phyloP scores from a whole-genome alignment of 1,284 basidiomycete species.

The Meripilus lineatus region DNA sequence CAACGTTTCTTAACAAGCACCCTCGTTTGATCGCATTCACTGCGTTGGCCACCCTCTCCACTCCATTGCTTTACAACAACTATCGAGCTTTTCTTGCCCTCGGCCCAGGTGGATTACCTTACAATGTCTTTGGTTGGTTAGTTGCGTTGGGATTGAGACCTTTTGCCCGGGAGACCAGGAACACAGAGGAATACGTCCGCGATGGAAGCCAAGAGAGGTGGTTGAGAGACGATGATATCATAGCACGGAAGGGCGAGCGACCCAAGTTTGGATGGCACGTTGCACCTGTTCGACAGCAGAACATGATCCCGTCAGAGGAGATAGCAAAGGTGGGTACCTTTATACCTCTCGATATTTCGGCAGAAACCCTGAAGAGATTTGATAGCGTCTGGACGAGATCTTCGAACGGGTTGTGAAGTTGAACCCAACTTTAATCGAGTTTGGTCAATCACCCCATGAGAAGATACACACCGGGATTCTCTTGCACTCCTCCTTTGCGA shows the following conservation, averaged over 20 bases:
- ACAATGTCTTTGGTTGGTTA: slow-evolving; percentile 21
- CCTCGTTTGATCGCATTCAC: neutral
- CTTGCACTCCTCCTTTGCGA: slow-evolving; percentile 10
- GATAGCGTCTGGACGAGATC: slow-evolving; percentile 7
- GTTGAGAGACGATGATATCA: slow-evolving; percentile 11
- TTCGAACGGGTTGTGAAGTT: slow-evolving; percentile 7
- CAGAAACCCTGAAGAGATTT: neutral
- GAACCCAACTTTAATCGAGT: slow-evolving; percentile 15
- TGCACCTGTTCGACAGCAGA: slow-evolving; percentile 22
- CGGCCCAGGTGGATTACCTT: slow-evolving; percentile 21
- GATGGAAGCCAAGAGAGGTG: slow-evolving; percentile 17
- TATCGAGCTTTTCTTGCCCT: slow-evolving; percentile 17
- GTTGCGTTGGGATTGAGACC: slow-evolving; percentile 14
- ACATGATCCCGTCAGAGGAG: slow-evolving; percentile 11
- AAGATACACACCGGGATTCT: slow-evolving; percentile 13
- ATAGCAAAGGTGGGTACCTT: slow-evolving; percentile 13
- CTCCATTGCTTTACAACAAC: slow-evolving; percentile 12
- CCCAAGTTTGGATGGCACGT: slow-evolving; percentile 21
- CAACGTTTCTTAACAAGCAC: no score
- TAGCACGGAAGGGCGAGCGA: slow-evolving; percentile 14
- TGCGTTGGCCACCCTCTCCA: slow-evolving; percentile 5
- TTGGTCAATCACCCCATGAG: slow-evolving; percentile 17
- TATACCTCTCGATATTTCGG: neutral
- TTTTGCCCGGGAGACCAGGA: slow-evolving; percentile 18
- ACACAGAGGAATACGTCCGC: slow-evolving; percentile 17